A percentile compares a stretch with the other conserved stretches of the same genome.
Evolutionary conservation across 2,329 filamentous ascomycete genomes (phyloP).

Genomic region (Colletotrichum caudatum): DNA sequence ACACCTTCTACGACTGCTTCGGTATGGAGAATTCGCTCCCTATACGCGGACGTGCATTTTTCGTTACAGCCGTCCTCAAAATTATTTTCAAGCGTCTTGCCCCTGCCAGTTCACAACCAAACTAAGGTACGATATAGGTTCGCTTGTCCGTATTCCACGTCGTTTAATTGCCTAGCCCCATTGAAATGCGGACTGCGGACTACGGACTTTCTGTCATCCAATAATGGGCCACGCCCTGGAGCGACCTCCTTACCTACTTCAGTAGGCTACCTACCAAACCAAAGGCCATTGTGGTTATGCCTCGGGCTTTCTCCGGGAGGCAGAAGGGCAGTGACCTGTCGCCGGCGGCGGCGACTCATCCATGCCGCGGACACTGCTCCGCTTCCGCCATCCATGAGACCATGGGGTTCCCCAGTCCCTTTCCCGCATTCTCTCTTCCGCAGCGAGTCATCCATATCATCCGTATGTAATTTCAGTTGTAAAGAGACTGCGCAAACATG

Average conservation of each 20-base stretch:
- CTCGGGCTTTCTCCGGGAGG: not conserved
- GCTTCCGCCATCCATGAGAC: constrained; percentile 2
- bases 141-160: not conserved
- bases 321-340: not conserved
- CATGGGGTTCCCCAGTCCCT: not conserved
- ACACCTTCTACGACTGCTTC: not conserved
- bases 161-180: not conserved
- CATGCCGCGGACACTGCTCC: constrained; percentile 7
- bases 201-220: not conserved
- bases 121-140: not conserved
- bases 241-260: not conserved
- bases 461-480: not conserved
- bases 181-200: not conserved
- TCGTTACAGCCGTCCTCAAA: not conserved
- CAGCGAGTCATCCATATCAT: not conserved
- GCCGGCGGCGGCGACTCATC: not conserved
- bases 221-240: not conserved
- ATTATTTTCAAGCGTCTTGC: not conserved
- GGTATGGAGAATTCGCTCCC: not conserved
- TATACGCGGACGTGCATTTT: not conserved
- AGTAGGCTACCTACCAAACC: not conserved
- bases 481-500: not conserved
- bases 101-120: not conserved
- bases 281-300: not conserved
- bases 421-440: not conserved